Evolutionary conservation across 2,329 filamentous ascomycete species (phyloP).

Genomic region (Lasiodiplodia theobromae): DNA sequence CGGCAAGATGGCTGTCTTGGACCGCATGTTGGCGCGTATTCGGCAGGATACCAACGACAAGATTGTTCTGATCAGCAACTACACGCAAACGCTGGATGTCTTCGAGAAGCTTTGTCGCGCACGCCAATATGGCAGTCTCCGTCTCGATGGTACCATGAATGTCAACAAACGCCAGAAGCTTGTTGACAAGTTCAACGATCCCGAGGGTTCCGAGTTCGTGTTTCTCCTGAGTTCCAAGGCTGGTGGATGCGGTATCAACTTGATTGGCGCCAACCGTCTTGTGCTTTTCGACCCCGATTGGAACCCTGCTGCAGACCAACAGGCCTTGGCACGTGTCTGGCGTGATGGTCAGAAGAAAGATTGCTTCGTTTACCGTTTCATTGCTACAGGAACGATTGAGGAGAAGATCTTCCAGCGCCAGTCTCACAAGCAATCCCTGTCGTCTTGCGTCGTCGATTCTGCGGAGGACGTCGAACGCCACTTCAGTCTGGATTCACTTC

Average conservation of each 20-base stretch:
- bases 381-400: slow-evolving; percentile 95
- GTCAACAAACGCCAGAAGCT: slow-evolving; percentile 97
- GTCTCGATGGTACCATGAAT: slow-evolving; percentile 96
- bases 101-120: slow-evolving; percentile 90
- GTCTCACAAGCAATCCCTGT: slow-evolving; percentile 96
- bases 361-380: slow-evolving; percentile 99
- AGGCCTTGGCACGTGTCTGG: slow-evolving; percentile 96
- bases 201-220: slow-evolving; percentile 86
- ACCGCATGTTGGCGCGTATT: slow-evolving; percentile 95
- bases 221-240: slow-evolving; percentile 98
- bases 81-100: slow-evolving; percentile 93
- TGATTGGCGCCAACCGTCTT: slow-evolving; percentile 92
- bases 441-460: slow-evolving; percentile 93
- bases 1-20: slow-evolving; percentile 98
- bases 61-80: slow-evolving; percentile 98
- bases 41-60: slow-evolving; percentile 97
- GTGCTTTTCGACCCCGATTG: slow-evolving; percentile 94
- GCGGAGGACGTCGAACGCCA: slow-evolving; percentile 97
- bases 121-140: slow-evolving; percentile 82
- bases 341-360: slow-evolving; percentile 99
- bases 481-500: slow-evolving; percentile 87
- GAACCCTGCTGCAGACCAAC: slow-evolving; percentile 98
- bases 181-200: slow-evolving; percentile 97
- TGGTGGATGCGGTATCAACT: slow-evolving; percentile 93
- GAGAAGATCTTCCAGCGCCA: slow-evolving; percentile 99